Percentiles rank a stretch among this genome's conserved stretches.
Evolutionary conservation across 2,329 filamentous ascomycete species (phyloP).

Genomic region (Ophiostoma pallidulum): DNA sequence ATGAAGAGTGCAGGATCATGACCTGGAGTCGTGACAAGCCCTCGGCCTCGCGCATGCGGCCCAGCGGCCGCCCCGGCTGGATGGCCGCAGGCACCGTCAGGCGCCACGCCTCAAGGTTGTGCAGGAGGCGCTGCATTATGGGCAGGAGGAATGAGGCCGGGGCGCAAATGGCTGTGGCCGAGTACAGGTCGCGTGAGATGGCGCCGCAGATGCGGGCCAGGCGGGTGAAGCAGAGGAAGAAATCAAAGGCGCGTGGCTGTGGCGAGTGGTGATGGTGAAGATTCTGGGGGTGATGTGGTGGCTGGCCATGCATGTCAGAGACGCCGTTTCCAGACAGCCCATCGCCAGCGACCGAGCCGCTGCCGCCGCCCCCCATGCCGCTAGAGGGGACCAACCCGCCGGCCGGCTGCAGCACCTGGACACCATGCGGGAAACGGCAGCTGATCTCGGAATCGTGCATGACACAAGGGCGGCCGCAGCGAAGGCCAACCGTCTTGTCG

Average conservation of each 20-base stretch:
- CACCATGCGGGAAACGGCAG: slow-evolving; percentile 5
- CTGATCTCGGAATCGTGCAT: slow-evolving; percentile 3
- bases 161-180: background rate
- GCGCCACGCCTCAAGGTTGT: background rate
- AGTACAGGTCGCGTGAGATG: slow-evolving; percentile 4
- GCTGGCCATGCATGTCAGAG: too few relatives aligned
- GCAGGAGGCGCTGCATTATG: background rate
- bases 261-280: too few relatives aligned
- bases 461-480: slow-evolving; percentile 4
- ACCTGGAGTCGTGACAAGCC: background rate
- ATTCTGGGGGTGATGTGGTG: too few relatives aligned
- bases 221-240: slow-evolving; percentile 5
- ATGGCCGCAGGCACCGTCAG: background rate
- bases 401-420: background rate
- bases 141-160: background rate
- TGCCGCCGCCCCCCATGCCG: too few relatives aligned
- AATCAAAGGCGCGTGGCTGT: background rate
- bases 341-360: too few relatives aligned
- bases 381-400: background rate
- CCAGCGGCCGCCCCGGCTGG: slow-evolving; percentile 1
- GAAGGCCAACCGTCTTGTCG: slow-evolving; percentile 10
- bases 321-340: too few relatives aligned
- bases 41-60: background rate
- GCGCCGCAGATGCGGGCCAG: slow-evolving; percentile 6
- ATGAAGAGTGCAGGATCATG: slow-evolving; percentile 5